These are phyloP conservation scores for Gastrolobium bilobum DNA, from an alignment of 306 rosid genomes.

Conservation along the genomic window DNA sequence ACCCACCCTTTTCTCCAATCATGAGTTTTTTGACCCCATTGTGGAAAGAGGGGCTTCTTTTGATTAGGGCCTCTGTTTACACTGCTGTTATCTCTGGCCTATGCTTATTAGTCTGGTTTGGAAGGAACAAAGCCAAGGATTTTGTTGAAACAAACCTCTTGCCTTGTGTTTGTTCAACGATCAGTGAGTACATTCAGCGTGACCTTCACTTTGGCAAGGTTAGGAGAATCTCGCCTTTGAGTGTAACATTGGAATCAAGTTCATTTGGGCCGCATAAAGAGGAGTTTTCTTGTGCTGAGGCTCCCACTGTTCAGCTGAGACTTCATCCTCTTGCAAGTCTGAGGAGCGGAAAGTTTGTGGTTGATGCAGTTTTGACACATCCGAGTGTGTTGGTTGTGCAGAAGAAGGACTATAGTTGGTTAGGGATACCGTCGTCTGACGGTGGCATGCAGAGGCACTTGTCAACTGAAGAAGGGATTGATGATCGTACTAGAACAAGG, in stretches of 20 bases:
- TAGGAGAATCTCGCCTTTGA: constrained; percentile 79
- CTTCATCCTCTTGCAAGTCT: constrained; percentile 81
- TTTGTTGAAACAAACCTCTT: constrained; percentile 73
- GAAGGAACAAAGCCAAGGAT: constrained; percentile 73
- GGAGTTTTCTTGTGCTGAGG: constrained; percentile 93
- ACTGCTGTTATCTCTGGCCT: constrained; percentile 75
- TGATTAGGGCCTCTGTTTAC: constrained; percentile 77
- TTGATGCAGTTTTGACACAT: constrained; percentile 84
- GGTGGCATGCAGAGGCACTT: constrained; percentile 54
- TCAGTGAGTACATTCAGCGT: constrained; percentile 79
- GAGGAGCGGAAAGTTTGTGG: constrained; percentile 88
- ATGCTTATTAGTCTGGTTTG: constrained; percentile 84
- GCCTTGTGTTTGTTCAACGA: constrained; percentile 82
- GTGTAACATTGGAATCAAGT: constrained; percentile 86
- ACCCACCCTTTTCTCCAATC: constrained; percentile 63
- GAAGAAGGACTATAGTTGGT: constrained; percentile 89
- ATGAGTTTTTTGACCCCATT: constrained; percentile 61
- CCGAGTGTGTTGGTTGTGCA: constrained; percentile 78
- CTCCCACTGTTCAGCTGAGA: constrained; percentile 73
- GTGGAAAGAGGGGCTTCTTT: constrained; percentile 81
- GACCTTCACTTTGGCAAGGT: constrained; percentile 86
- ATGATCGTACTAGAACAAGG: constrained; percentile 73
- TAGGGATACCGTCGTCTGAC: constrained; percentile 78
- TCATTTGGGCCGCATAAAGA: constrained; percentile 80
- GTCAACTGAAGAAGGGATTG: constrained; percentile 83